Conservation (phyloP, 805 yeast genomes). For the Metschnikowia gruessii region DNA sequence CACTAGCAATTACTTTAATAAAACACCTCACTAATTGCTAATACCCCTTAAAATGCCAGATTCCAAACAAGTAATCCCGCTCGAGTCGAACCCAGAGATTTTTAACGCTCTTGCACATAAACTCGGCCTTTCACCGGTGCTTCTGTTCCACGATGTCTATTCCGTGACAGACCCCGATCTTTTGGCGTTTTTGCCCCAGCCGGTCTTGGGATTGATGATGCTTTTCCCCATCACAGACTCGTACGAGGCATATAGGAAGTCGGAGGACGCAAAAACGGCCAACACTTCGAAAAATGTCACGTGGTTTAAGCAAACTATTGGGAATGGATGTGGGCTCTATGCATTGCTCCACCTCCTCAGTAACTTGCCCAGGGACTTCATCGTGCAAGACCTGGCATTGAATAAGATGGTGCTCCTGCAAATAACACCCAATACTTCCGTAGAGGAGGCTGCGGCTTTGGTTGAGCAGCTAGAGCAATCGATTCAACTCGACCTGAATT, state of each 20-base stretch:
- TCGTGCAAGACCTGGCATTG: slow-evolving; percentile 38
- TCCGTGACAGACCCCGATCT: slow-evolving; percentile 84
- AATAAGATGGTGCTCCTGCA: slow-evolving; percentile 25
- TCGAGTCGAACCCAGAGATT: slow-evolving; percentile 87
- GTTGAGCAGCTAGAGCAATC: slow-evolving; percentile 47
- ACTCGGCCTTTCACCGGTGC: slow-evolving; percentile 61
- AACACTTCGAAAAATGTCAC: slow-evolving; percentile 36
- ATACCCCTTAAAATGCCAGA: slow-evolving; percentile 12
- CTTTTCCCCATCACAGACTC: slow-evolving; percentile 73
- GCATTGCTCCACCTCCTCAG: slow-evolving; percentile 67
- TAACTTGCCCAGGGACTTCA: slow-evolving; percentile 46
- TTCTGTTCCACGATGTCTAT: slow-evolving; percentile 75
- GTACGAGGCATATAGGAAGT: slow-evolving; percentile 51
- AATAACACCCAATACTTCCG: slow-evolving; percentile 20
- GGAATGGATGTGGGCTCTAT: slow-evolving; percentile 90
- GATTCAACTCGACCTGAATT: slow-evolving; percentile 42
- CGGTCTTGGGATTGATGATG: slow-evolving; percentile 69
- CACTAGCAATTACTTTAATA: too few relatives aligned
- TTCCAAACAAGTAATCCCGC: slow-evolving; percentile 58
- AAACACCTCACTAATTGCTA: too few relatives aligned
- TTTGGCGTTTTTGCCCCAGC: slow-evolving; percentile 76
- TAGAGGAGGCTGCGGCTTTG: slow-evolving; percentile 38
- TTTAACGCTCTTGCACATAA: slow-evolving; percentile 66
- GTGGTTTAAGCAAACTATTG: slow-evolving; percentile 87
- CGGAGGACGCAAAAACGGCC: slow-evolving; percentile 36